phyloP scores from a whole-genome alignment of 495 filamentous ascomycete genomes.

The Cryomyces minteri region DNA sequence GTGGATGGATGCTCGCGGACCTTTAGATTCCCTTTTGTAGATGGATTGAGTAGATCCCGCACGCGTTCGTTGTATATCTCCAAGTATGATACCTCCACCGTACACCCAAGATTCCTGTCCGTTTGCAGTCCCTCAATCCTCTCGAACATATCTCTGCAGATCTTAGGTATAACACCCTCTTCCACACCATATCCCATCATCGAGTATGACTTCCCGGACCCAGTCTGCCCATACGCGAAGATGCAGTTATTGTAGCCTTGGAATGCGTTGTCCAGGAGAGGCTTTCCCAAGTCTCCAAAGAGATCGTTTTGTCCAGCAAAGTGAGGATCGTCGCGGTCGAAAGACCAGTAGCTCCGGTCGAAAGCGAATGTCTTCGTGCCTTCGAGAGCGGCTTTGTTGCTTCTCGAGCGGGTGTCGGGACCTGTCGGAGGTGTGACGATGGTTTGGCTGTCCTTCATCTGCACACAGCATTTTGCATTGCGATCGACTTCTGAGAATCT shows the following conservation, averaged over 20 bases:
- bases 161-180: conserved; percentile 89
- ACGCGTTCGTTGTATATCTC: conserved; percentile 99
- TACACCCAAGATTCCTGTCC: conserved; percentile 67
- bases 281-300: conserved; percentile 72
- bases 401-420: conserved; percentile 31
- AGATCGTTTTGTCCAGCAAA: conserved; percentile 86
- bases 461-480: conserved; percentile 90
- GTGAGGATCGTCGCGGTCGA: conserved; percentile 58
- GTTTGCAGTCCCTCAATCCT: conserved; percentile 48
- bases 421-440: conserved; percentile 55
- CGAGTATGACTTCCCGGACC: conserved; percentile 95
- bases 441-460: conserved; percentile 88
- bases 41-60: conserved; percentile 86
- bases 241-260: conserved; percentile 99
- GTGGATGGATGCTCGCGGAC: conserved; percentile 96
- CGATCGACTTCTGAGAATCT: conserved; percentile 60
- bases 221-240: conserved; percentile 97
- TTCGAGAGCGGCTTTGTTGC: conserved; percentile 46
- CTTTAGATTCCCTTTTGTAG: conserved; percentile 90
- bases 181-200: conserved; percentile 99
- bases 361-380: conserved; percentile 85
- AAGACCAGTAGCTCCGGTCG: conserved; percentile 96
- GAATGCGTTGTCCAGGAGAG: conserved; percentile 94
- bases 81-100: conserved; percentile 94
- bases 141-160: conserved; percentile 94